phyloP scores from a whole-genome alignment of 1,284 basidiomycete species.

The Inonotus obliquus region DNA sequence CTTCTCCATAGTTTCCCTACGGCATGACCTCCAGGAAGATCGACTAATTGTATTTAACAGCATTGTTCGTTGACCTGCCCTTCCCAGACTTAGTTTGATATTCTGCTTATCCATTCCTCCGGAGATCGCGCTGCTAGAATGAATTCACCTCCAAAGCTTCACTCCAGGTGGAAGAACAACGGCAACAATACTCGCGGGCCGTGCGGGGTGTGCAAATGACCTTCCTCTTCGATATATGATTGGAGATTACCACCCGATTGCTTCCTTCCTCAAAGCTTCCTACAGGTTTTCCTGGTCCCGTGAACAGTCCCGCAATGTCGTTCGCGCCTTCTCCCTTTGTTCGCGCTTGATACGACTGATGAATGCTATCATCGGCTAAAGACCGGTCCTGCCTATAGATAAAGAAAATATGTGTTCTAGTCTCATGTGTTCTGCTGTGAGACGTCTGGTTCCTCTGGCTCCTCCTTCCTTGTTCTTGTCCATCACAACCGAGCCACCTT shows the following conservation, averaged over 20 bases:
- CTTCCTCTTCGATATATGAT: not conserved
- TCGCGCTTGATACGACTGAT: not conserved
- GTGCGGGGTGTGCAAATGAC: not conserved
- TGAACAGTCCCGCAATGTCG: not conserved
- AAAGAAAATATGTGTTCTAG: not conserved
- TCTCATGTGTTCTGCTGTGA: not conserved
- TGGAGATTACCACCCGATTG: not conserved
- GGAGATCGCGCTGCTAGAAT: too few relatives aligned
- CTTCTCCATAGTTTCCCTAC: not conserved
- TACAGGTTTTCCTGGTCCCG: not conserved
- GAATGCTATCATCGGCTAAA: not conserved
- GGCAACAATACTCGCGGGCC: too few relatives aligned
- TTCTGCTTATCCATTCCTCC: not conserved
- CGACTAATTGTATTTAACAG: not conserved
- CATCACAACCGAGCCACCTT: not conserved
- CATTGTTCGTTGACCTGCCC: not conserved
- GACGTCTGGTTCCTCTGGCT: not conserved
- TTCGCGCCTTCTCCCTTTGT: not conserved
- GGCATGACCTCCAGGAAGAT: not conserved
- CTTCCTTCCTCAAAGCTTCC: not conserved
- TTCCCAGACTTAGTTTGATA: not conserved
- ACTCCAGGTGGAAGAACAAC: not conserved
- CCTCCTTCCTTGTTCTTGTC: not conserved
- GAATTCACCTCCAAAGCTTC: too few relatives aligned
- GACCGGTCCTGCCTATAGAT: too few relatives aligned